phyloP scores from a whole-genome alignment of 1,284 basidiomycete genomes.

The Apiotrichum laibachii region DNA sequence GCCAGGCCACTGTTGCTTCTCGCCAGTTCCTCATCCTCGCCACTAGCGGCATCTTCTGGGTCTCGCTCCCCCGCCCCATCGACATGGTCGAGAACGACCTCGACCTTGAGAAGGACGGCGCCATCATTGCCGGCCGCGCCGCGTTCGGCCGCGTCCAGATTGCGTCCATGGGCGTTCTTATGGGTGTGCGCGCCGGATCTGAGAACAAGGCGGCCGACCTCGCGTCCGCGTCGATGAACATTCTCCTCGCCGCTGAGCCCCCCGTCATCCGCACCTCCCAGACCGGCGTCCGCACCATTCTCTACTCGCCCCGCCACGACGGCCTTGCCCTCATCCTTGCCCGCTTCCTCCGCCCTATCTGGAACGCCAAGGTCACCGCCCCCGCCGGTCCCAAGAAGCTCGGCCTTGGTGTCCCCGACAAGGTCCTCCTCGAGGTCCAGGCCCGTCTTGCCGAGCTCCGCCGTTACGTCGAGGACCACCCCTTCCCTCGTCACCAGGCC shows the following conservation, averaged over 20 bases:
- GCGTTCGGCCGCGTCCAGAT: conserved; percentile 42
- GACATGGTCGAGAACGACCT: conserved; percentile 41
- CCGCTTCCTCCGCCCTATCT: conserved; percentile 78
- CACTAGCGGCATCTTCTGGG: conserved; percentile 39
- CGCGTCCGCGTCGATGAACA: conserved; percentile 29
- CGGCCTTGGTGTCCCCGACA: conserved; percentile 57
- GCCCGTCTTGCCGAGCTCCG: conserved; percentile 74
- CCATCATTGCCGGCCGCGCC: conserved; percentile 23
- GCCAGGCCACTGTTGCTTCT: conserved; percentile 30
- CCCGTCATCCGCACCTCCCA: conserved; percentile 30
- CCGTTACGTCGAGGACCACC: conserved; percentile 60
- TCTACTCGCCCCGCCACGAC: conserved; percentile 84
- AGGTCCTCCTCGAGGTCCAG: conserved; percentile 65
- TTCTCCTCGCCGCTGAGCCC: conserved; percentile 32
- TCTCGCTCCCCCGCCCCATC: conserved; percentile 36
- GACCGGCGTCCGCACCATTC: conserved; percentile 49
- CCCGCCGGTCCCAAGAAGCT: conserved; percentile 25
- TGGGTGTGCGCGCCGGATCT: conserved; percentile 27
- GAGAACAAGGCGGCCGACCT: conserved; percentile 29
- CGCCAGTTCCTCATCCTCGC: conserved; percentile 43
- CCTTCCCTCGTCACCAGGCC: conserved; percentile 42
- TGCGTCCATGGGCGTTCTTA: conserved; percentile 39
- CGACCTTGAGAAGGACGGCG: conserved; percentile 39
- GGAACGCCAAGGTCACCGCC: conserved; percentile 71
- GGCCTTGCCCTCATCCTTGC: conserved; percentile 85